Evolutionary conservation across 768 basidiomycete species (phyloP).

Genomic region (Phlebiopsis gigantea): DNA sequence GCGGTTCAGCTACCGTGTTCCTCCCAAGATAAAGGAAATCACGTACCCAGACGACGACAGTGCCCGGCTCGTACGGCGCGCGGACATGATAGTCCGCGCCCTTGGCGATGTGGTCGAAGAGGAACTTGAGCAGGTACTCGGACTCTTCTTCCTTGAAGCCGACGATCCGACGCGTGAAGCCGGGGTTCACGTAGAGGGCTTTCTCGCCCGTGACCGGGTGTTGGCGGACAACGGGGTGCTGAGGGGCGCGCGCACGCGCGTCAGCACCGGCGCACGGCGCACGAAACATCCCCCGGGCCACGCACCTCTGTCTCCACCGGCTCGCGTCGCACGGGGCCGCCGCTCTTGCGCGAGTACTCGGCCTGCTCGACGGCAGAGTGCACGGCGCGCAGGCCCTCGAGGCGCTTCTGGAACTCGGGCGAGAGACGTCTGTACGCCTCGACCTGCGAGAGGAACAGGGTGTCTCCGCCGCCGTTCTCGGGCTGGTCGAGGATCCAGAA

Average conservation of each 20-base stretch:
- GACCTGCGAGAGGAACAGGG: constrained; percentile 50
- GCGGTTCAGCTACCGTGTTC: not conserved
- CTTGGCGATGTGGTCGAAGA: constrained; percentile 73
- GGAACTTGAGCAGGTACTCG: constrained; percentile 58
- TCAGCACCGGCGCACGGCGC: not conserved
- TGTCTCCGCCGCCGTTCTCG: constrained; percentile 41
- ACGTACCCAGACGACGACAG: constrained; percentile 69
- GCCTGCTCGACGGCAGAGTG: constrained; percentile 50
- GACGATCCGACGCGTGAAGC: constrained; percentile 50
- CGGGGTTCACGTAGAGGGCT: constrained; percentile 52
- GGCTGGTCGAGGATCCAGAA: constrained; percentile 50
- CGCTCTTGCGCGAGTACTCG: constrained; percentile 32
- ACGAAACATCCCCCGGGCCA: no score
- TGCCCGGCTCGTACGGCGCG: constrained; percentile 69
- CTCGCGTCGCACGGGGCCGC: constrained; percentile 45
- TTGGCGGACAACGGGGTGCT: constrained; percentile 51
- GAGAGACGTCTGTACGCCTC: constrained; percentile 59
- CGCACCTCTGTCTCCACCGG: constrained; percentile 24
- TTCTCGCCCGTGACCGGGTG: constrained; percentile 64
- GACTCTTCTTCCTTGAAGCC: constrained; percentile 53
- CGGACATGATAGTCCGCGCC: constrained; percentile 77
- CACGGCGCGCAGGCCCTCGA: constrained; percentile 52
- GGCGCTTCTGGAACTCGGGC: constrained; percentile 48
- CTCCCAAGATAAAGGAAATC: constrained; percentile 3
- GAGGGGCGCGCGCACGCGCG: not conserved